Conservation (phyloP, 805 yeast species). For the Kodamaea leandrae region DNA sequence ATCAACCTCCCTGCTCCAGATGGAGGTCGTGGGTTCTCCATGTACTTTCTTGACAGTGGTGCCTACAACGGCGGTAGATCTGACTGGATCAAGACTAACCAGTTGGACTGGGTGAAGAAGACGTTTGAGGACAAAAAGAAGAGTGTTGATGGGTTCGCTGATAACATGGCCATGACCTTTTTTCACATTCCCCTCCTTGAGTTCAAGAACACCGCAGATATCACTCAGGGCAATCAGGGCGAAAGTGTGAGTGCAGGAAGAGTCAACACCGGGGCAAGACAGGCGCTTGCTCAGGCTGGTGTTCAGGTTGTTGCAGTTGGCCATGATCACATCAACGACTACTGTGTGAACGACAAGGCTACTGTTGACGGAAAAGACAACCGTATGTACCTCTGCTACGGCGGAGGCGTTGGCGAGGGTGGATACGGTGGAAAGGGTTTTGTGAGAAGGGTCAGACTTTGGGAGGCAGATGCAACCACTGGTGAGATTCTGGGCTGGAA, state of each 20-base stretch:
- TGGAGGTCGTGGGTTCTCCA: conserved; percentile 41
- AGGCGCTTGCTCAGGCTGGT: conserved; percentile 56
- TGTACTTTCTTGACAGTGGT: conserved; percentile 85
- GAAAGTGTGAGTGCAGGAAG: conserved; percentile 81
- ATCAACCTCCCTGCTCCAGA: conserved; percentile 36
- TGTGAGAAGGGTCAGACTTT: conserved; percentile 71
- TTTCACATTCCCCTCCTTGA: conserved; percentile 94
- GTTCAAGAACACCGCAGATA: conserved; percentile 49
- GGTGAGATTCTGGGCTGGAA: conserved; percentile 67
- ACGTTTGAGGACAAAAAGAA: conserved; percentile 29
- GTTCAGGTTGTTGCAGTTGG: conserved; percentile 79
- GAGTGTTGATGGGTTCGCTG: conserved; percentile 35
- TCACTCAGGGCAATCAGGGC: conserved; percentile 57
- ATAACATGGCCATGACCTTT: conserved; percentile 72
- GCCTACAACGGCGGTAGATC: conserved; percentile 72
- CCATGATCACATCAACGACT: conserved; percentile 95
- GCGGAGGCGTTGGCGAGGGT: conserved; percentile 92
- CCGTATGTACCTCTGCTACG: conserved; percentile 81
- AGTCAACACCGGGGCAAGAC: conserved; percentile 64
- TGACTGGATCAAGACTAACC: conserved; percentile 77
- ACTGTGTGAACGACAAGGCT: conserved; percentile 59
- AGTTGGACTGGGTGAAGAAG: conserved; percentile 53
- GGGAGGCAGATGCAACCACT: conserved; percentile 54
- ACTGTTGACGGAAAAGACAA: conserved; percentile 26
- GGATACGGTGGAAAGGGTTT: conserved; percentile 94